Conservation (phyloP, 1,139 yeast genomes). For the Pichia sp. region DNA sequence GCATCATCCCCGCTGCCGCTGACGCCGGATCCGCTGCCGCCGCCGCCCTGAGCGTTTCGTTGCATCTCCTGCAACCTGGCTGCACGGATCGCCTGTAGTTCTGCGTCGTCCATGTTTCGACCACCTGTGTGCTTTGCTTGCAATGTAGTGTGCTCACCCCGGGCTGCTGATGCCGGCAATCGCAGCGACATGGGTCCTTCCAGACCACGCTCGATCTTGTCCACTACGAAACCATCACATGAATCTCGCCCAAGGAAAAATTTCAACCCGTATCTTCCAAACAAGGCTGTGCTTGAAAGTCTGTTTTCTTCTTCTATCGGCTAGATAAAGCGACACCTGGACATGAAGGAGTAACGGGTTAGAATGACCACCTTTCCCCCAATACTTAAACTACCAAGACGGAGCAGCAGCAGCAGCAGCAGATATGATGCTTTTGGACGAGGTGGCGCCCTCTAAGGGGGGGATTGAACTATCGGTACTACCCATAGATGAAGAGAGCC, state of each 20-base stretch:
- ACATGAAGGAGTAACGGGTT: background rate
- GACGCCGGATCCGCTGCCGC: background rate
- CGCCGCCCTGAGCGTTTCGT: slow-evolving; percentile 39
- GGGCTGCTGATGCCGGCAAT: too few relatives aligned
- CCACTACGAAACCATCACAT: background rate
- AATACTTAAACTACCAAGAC: too few relatives aligned
- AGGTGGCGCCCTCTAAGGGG: background rate
- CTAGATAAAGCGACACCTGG: background rate
- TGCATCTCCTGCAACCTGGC: slow-evolving; percentile 85
- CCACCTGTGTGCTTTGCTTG: background rate
- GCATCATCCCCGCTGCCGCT: slow-evolving; percentile 2
- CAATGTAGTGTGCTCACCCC: too few relatives aligned
- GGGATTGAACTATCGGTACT: slow-evolving; percentile 10
- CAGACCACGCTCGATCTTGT: too few relatives aligned
- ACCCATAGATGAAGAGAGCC: background rate
- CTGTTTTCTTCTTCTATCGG: background rate
- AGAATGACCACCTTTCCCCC: too few relatives aligned
- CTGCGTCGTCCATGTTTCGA: slow-evolving; percentile 62
- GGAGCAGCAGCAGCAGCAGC: too few relatives aligned
- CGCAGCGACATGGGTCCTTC: too few relatives aligned
- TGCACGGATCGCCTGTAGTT: slow-evolving; percentile 80
- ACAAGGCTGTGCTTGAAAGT: background rate
- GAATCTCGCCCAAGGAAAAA: background rate
- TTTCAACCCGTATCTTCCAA: background rate
- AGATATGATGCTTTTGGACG: background rate